Base-by-base conservation (phyloP, 805 yeast species). In the Kluyveromyces wickerhamii region DNA sequence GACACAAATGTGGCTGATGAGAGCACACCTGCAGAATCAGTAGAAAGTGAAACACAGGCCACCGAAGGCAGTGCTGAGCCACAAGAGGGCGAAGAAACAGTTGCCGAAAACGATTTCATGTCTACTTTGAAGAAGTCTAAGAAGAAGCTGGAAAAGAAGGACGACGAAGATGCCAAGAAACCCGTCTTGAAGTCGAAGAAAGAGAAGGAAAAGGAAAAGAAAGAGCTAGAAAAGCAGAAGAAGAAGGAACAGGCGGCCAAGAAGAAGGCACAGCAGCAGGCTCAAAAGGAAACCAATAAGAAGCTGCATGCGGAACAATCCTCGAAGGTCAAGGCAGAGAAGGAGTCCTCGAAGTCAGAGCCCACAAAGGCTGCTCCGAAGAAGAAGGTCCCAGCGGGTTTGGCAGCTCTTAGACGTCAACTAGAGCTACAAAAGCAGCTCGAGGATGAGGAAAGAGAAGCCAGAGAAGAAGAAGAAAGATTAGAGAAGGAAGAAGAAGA, bases 131-230 rank as follows among this genome's bases (percentile, higher is more conserved):
- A 83, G 61, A 74, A 71, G 44, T 78, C 89, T 39, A 84, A 84
- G 64, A 73, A 74, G 59, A 84, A 83, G 71, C 77, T 74, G 46
- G 78, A 70, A 29, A 77, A 77, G 60, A 77, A 71, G 40, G 79
- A 75, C 36, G 76, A 73, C 41, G 77, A 74, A 48, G 71, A 72
- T 42, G 63, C 58, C 9, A 63, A 66, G 40, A 86, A 74, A 20
- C 86, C 89, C 31, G 72, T 76, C 44, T 69, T 87, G 54, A 86
- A 88, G 62, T 76, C 89, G 38, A 92, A 89, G 73, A 87, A 89
- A 64, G 97, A 83, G 54, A 83, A 82, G 64, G 94, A 89, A 66
- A 88, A 79, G 66, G 95, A 92, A 62, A 85, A 84, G 76, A 94
- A 89, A 60, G 95, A 88, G 60, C 77, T 74, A 45, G 94, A 83